phyloP scores from a whole-genome alignment of 768 basidiomycete species.

The Cystofilobasidium ferigula region DNA sequence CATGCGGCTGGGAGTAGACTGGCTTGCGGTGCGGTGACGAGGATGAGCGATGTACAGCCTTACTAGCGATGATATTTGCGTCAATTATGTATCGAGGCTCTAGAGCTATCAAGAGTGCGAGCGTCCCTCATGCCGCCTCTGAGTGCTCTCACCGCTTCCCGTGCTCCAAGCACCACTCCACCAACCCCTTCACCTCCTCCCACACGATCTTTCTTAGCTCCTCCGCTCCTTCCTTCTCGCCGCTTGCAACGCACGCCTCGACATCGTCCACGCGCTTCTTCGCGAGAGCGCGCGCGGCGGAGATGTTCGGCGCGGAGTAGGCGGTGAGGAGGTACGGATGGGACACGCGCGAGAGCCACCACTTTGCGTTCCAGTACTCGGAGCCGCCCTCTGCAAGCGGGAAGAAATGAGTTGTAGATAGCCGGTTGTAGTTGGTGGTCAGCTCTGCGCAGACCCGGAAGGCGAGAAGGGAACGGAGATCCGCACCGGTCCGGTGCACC shows the following conservation, averaged over 20 bases:
- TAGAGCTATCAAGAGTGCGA: too few species aligned
- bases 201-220: neutral
- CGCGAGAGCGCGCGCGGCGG: neutral
- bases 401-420: neutral
- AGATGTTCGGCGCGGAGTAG: neutral
- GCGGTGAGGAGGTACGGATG: neutral
- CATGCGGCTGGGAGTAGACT: conserved; percentile 1
- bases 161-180: neutral
- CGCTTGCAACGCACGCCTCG: neutral
- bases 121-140: too few species aligned
- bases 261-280: neutral
- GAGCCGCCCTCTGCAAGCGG: neutral
- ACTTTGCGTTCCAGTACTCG: neutral
- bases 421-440: neutral
- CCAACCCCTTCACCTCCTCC: neutral
- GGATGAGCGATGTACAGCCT: too few species aligned
- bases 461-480: neutral
- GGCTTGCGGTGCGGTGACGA: too few species aligned
- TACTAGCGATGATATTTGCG: too few species aligned
- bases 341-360: neutral
- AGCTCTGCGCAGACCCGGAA: neutral
- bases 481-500: neutral
- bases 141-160: neutral
- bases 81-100: too few species aligned
- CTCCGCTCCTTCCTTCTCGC: neutral